Evolutionary conservation across 2,329 filamentous ascomycete genomes (phyloP), one percentile per base, ranked within the genome.

Genomic region (Colletotrichum coccodes): DNA sequence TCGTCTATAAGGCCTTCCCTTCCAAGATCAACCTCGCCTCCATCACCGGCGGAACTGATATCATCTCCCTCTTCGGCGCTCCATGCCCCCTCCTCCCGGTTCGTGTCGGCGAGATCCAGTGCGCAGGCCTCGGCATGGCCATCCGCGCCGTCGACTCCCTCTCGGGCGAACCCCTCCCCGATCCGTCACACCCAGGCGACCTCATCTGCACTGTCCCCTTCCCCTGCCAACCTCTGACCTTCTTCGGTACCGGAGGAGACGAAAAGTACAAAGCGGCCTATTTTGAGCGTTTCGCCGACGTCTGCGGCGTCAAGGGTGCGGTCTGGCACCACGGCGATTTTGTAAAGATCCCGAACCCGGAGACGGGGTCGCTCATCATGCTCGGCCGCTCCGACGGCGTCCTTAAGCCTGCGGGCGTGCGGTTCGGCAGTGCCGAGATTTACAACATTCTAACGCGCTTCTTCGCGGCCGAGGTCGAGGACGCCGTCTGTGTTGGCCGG

Each of bases 311-410:
- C 12, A 68, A 73, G 30, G 81, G 80, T 4, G 77, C 83, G 2
- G 86, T 94, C 16, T 98, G 96, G 96, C 94, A 97, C 76, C 95
- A 99, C 76, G 95, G 95, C 34, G 96, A 99, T 80, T 98, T 98
- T 76, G 89, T 98, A 38, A 84, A 85, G 46, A 86, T 90, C 40
- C 79, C 81, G 8, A 92, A 94, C 73, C 87, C 90, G 0, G 76
- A 82, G 18, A 96, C 93, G 0, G 91, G 93, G 14, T 94, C 94
- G 0, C 82, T 98, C 11, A 86, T 94, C 72, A 98, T 98, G 95
- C 87, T 98, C 0, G 95, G 96, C 3, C 89, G 95, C 30, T 96
- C 92, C 59, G 95, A 99, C 75, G 96, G 96, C 4, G 93, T 98
- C 6, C 83, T 99, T 16, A 99, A 99, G 78, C 96, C 96, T 0